Evolutionary conservation across 2,329 filamentous ascomycete genomes (phyloP), one percentile per base, ranked within the genome.

Genomic region (Basipetospora chlamydospora): DNA sequence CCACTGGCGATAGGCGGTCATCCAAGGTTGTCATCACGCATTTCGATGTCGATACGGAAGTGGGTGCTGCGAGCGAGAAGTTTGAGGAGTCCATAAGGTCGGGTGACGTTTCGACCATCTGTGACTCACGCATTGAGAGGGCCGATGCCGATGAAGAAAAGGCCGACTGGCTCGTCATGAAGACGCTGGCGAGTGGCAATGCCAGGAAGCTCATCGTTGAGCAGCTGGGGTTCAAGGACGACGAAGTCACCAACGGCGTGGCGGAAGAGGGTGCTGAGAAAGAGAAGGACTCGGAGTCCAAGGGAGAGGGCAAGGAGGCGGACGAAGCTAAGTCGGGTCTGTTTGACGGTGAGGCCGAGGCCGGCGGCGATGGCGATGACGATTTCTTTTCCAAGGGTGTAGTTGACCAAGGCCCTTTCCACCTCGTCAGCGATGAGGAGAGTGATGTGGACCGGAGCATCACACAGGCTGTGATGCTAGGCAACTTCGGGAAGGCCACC

Each of bases 151-250:
- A 95, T 2, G 85, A 93, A 45, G 90, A 96, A 54, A 95, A 86
- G 64, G 81, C 83, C 4, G 88, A 96, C 56, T 98, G 90, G 90
- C 80, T 81, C 45, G 85, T 96, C 26, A 84, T 98, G 55, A 78
- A 90, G 56, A 90, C 86, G 2, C 60, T 98, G 42, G 80, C 88
- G 33, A 79, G 83, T 3, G 77, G 81, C 21, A 87, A 88, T 49
- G 81, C 86, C n/a, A 76, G 87, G 28, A 80, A 80, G 53, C 78
- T 83, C 53, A 78, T 98, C 39, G 72, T 90, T 16, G 80, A 92
- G 46, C 87, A 92, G 53, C 71, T 98, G 13, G 90, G 88, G n/a
- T 88, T 96, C 57, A 66, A 73, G 21, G 74, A 80, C 40, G 62
- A 66, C n/a, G 48, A 52, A 12, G 26, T 41, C 3, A 52, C 57